Evolutionary conservation across 495 filamentous ascomycete species (phyloP), one percentile per base, ranked within the genome.

Genomic region (Lophiostoma macrostomum): DNA sequence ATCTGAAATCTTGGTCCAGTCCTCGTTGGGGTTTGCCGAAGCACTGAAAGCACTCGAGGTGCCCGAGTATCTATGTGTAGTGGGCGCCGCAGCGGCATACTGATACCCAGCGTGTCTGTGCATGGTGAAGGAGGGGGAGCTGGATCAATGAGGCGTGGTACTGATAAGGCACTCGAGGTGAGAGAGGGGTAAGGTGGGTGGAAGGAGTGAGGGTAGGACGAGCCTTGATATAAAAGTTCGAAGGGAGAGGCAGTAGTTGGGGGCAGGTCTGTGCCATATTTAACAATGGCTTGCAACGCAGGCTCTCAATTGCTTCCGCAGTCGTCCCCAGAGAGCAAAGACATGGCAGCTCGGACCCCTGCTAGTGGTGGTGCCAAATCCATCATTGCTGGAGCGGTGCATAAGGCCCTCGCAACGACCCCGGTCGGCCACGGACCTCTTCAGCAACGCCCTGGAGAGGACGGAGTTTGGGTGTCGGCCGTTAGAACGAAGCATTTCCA

Each of bases 1-100:
- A 67, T 97, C 91, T 36, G 93, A 96, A 71, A 97, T 96, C 81
- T 97, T 93, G 66, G 91, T 97, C 91, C 91, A 97, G 75, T 97
- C 91, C 72, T 97, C 91, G 61, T 95, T 91, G 48, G 93, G 90
- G 70, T 96, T 93, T 61, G 93, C 94, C 54, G 87, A 93, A 59
- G 86, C 86, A 74, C 90, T 95, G 80, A 96, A 96, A 57, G 94
- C 93, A 69, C 90, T 95, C 74, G 91, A 94, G 36, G 89, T 94
- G 56, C 81, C 83, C 58, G 80, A 81, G 58, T 84, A 82, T 56
- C 84, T 81, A 35, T 87, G 55, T 14, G 68, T 63, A 1, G 71
- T 65, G 52, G 64, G 50, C 35, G 66, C 55, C 25, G 62, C 20
- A 28, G 64, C 53, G 37, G 71, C 59, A 61, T 74, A 71, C 36